phyloP scores from a whole-genome alignment of 2,329 filamentous ascomycete genomes.

The Ophiocordyceps sinensis region DNA sequence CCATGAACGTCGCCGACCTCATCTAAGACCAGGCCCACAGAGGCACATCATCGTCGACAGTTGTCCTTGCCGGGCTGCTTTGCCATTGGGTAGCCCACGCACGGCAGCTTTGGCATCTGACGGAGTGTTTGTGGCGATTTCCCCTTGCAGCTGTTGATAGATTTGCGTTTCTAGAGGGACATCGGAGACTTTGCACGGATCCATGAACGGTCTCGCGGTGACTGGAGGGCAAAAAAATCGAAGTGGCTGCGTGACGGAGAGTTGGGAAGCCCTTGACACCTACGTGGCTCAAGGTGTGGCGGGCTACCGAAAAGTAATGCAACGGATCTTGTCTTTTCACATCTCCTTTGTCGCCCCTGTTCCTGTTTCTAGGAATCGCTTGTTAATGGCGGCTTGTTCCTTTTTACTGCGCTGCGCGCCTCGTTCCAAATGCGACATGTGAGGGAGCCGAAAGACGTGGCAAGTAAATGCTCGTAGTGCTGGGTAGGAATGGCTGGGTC shows the following conservation, averaged over 20 bases:
- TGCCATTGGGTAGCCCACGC: constrained; percentile 8
- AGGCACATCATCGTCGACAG: constrained; percentile 6
- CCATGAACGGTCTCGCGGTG: constrained; percentile 15
- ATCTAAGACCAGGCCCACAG: constrained; percentile 33
- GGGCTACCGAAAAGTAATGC: constrained; percentile 29
- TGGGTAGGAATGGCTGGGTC: too few relatives aligned
- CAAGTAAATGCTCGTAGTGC: too few relatives aligned
- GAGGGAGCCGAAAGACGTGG: too few relatives aligned
- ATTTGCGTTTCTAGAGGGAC: constrained; percentile 24
- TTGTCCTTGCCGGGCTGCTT: constrained; percentile 10
- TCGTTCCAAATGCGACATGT: neutral
- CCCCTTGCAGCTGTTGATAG: constrained; percentile 24
- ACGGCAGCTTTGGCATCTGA: constrained; percentile 14
- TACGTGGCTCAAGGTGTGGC: constrained; percentile 21
- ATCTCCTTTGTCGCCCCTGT: constrained; percentile 16
- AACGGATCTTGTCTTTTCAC: constrained; percentile 15
- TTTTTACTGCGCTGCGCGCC: neutral
- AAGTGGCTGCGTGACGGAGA: constrained; percentile 22
- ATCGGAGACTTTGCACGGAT: constrained; percentile 9
- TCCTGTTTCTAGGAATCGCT: constrained; percentile 22
- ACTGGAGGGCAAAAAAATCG: constrained; percentile 14
- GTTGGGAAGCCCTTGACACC: constrained; percentile 23
- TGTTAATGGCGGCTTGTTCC: constrained; percentile 14
- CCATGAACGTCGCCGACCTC: constrained; percentile 76
- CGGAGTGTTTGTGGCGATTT: constrained; percentile 15